Base-by-base conservation (phyloP, 2,329 filamentous ascomycete genomes). In the Phialemonium atrogriseum region DNA sequence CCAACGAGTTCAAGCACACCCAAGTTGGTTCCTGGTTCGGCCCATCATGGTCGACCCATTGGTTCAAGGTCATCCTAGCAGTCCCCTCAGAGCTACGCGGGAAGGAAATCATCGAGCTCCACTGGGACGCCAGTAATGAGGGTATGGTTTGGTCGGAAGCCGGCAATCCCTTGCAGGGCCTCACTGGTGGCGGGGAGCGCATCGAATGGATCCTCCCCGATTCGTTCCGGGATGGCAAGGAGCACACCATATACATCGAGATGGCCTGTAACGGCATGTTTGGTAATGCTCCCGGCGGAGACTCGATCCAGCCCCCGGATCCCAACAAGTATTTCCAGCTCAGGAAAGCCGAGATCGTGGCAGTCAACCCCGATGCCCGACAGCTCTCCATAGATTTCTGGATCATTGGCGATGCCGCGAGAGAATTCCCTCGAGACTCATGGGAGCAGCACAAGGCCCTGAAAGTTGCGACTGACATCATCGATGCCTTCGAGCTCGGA, bases 181-280 rank as follows among this genome's bases (percentile, higher is more conserved):
- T 98, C 47, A 95, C 88, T 1, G 91, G 91, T 12, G 81, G 82
- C 34, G 85, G 84, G 24, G 91, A 98, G 50, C 74, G 91, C 33
- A 72, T 80, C 11, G 87, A 96, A 58, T 98, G 89, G 88, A 77
- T 94, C 37, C 68, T 98, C 26, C 89, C 91, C 7, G 67, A 84
- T 30, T 66, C 67, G 11, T 94, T 84, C 61, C 74, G 84, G 39
- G 84, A 94, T 54, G 88, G 86, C 32, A 78, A 89, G 53, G 75
- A 87, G 48, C 88, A 96, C 55, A 77, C 71, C 12, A 84, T 98
- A 48, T 98, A 95, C 56, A 80, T 98, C 42, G 91, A 98, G 62
- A 94, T 96, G 84, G 91, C 91, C 13, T 96, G 91, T 62, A 98
- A 98, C 56, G 80, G 81, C 56, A 96, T 96, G 88, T 96, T 96